These are phyloP conservation scores for Xerophyta viscosa DNA, from an alignment of 106 monocot species.

Conservation along the genomic window DNA sequence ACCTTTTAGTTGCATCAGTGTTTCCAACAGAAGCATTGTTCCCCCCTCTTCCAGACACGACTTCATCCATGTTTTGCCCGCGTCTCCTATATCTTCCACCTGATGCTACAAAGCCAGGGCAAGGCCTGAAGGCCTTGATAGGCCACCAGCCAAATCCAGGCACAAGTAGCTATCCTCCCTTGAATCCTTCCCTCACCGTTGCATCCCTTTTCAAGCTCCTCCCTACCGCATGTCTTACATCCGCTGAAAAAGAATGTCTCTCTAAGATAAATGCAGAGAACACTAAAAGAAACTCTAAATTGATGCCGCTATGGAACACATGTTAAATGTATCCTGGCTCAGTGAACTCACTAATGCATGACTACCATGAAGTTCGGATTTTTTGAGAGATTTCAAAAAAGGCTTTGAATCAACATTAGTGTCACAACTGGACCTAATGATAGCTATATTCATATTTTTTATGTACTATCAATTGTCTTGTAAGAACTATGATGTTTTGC, in stretches of 20 bases:
- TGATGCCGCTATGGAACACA: too few relatives aligned
- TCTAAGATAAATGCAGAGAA: too few relatives aligned
- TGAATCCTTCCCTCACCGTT: constrained; percentile 95
- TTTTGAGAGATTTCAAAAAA: too few relatives aligned
- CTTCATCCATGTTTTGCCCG: constrained; percentile 93
- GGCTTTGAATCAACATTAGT: too few relatives aligned
- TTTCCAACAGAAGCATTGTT: constrained; percentile 18
- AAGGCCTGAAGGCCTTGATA: constrained; percentile 83
- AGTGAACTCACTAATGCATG: too few relatives aligned
- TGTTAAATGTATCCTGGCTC: too few relatives aligned
- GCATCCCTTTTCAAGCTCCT: constrained; percentile 66
- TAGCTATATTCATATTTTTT: too few relatives aligned
- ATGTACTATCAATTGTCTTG: too few relatives aligned
- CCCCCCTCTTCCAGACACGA: constrained; percentile 57
- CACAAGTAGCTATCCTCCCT: constrained; percentile 86
- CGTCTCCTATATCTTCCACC: constrained; percentile 75
- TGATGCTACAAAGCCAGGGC: constrained; percentile 70
- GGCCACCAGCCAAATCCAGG: constrained; percentile 99
- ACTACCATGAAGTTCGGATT: too few relatives aligned
- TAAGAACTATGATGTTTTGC: too few relatives aligned
- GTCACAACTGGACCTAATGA: too few relatives aligned
- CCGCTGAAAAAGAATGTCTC: constrained; percentile 48
- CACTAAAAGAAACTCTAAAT: too few relatives aligned
- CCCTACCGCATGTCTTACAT: constrained; percentile 69
- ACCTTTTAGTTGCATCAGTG: constrained; percentile 8